Percentiles rank a stretch among this genome's conserved stretches.
Evolutionary conservation across 2,329 filamentous ascomycete genomes (phyloP).

Genomic region (Nannizziopsis arthrosporioides): DNA sequence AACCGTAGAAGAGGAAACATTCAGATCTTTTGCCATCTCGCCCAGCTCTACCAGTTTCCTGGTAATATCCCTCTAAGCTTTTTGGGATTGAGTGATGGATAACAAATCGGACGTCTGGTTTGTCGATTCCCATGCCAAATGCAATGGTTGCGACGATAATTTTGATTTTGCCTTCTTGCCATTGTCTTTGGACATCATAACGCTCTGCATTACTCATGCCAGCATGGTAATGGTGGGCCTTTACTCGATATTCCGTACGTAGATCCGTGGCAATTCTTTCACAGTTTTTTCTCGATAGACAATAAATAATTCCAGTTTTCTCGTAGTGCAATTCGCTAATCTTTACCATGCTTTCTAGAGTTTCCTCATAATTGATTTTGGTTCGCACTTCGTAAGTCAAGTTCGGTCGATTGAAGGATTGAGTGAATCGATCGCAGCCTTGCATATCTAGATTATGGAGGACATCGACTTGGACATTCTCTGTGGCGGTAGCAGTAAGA

Average conservation of each 20-base stretch:
- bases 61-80: slow-evolving; percentile 93
- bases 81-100: slow-evolving; percentile 90
- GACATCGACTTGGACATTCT: slow-evolving; percentile 83
- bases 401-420: slow-evolving; percentile 97
- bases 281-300: slow-evolving; percentile 70
- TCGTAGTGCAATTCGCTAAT: slow-evolving; percentile 60
- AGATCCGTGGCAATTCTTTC: slow-evolving; percentile 68
- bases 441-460: slow-evolving; percentile 81
- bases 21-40: slow-evolving; percentile 77
- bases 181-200: slow-evolving; percentile 58
- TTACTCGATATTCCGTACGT: slow-evolving; percentile 49
- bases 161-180: slow-evolving; percentile 69
- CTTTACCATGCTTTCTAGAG: slow-evolving; percentile 42
- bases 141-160: slow-evolving; percentile 97
- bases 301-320: slow-evolving; percentile 86
- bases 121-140: slow-evolving; percentile 99
- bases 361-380: slow-evolving; percentile 52
- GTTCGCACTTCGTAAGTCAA: slow-evolving; percentile 71
- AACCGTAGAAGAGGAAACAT: slow-evolving; percentile 83
- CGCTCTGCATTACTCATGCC: slow-evolving; percentile 59
- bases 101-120: slow-evolving; percentile 89
- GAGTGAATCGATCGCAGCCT: slow-evolving; percentile 65
- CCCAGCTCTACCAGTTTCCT: slow-evolving; percentile 90
- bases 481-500: slow-evolving; percentile 85
- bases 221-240: slow-evolving; percentile 77